Base-by-base conservation (phyloP, 2,329 filamentous ascomycete genomes). In the Aspergillus calidoustus region DNA sequence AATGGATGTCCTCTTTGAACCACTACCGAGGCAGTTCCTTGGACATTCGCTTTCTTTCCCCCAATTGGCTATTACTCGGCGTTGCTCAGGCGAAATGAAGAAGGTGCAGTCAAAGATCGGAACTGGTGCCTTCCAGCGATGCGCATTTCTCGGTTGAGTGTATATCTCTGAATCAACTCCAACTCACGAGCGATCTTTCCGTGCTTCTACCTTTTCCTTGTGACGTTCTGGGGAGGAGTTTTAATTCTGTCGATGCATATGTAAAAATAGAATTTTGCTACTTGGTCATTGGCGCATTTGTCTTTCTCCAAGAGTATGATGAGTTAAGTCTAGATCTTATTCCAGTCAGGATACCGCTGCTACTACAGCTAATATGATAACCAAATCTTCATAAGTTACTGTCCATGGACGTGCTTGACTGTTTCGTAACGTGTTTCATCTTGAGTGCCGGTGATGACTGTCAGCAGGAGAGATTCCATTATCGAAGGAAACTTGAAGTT, bases 231-330 rank as follows among this genome's bases (percentile, higher is more conserved):
- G 55, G 46, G 62, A 66, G 63, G 63, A 61, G 46, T 61, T 55
- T 61, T 55, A 59, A 54, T 61, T 50, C 59, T 59, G 44, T 25
- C 54, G 30, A 66, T 72, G 71, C 71, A 75, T 73, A 62, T 74
- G 74, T 76, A 76, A 75, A 75, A 75, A 74, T 76, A 76, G 73
- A 76, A 68, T 73, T 73, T 67, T 59, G 54, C 62, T 64, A 53
- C 70, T 72, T 74, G 71, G 71, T 69, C 71, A 74, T 74, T 76
- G 74, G 73, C 73, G 72, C 67, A 65, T 66, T 66, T 72, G 69
- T 72, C 65, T 67, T 74, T 71, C 72, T 71, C 68, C 62, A 70
- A 69, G 68, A 74, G 74, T 74, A 73, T 73, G 64, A 74, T 70
- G 69, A 73, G 64, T 64, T 60, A 64, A 68, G 65, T 65, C 58